These are phyloP conservation scores for Beta vulgaris DNA, from an alignment of 148 eudicot genomes.

Conservation along the genomic window DNA sequence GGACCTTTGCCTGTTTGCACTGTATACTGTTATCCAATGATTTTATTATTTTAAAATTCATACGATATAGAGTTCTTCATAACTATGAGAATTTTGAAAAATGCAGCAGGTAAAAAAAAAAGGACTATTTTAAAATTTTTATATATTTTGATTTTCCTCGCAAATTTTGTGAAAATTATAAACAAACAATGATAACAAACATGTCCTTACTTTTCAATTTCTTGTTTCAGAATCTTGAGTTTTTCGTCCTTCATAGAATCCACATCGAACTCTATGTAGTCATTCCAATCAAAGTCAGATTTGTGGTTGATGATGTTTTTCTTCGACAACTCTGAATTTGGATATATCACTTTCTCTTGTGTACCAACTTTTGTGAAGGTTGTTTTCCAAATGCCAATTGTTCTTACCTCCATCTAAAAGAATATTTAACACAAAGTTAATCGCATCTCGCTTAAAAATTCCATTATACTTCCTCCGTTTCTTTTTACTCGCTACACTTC, in stretches of 20 bases:
- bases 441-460: neutral
- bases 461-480: too few species aligned
- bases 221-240: neutral
- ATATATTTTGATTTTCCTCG: too few species aligned
- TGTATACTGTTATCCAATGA: too few species aligned
- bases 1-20: too few species aligned
- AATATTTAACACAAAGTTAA: neutral
- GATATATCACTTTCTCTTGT: constrained; percentile 6
- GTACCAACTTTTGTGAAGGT: constrained; percentile 1
- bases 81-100: too few species aligned
- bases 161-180: too few species aligned
- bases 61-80: too few species aligned
- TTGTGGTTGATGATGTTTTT: constrained; percentile 10
- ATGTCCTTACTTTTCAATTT: neutral
- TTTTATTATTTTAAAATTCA: too few species aligned
- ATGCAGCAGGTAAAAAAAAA: too few species aligned
- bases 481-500: too few species aligned
- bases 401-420: constrained; percentile 12
- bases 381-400: constrained; percentile 10
- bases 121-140: too few species aligned
- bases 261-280: neutral
- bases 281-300: neutral
- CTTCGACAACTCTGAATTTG: neutral
- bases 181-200: too few species aligned
- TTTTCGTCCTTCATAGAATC: neutral